These are phyloP conservation scores for Amanita pallidorosea DNA, from an alignment of 768 basidiomycete species.

Conservation along the genomic window DNA sequence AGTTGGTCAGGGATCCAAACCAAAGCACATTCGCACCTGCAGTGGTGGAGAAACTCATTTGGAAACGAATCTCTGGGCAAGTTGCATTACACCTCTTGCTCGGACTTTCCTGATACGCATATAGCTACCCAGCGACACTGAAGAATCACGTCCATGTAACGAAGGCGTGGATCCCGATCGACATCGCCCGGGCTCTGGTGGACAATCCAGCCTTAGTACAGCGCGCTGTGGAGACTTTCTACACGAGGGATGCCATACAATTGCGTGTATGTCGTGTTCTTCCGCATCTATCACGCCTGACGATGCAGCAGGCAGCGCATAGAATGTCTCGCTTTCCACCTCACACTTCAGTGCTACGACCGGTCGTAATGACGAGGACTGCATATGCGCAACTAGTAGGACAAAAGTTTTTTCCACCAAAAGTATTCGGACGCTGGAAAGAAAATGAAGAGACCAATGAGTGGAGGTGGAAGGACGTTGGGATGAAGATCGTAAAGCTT, in stretches of 20 bases:
- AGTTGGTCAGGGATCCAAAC: conserved; percentile 42
- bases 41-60: conserved; percentile 54
- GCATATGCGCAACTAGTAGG: conserved; percentile 90
- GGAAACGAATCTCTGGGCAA: conserved; percentile 60
- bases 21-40: conserved; percentile 49
- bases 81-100: conserved; percentile 6
- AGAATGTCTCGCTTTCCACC: conserved; percentile 89
- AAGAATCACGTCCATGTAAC: conserved; percentile 65
- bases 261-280: conserved; percentile 51
- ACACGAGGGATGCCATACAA: conserved; percentile 88
- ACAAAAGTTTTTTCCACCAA: conserved; percentile 89
- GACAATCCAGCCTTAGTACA: conserved; percentile 64
- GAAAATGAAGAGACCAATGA: conserved; percentile 55
- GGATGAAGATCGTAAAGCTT: conserved; percentile 78
- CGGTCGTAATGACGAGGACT: conserved; percentile 74
- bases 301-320: conserved; percentile 55
- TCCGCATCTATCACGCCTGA: neutral
- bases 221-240: conserved; percentile 85
- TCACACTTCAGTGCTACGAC: conserved; percentile 42
- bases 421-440: conserved; percentile 69
- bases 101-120: neutral
- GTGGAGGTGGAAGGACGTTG: conserved; percentile 74
- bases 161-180: conserved; percentile 68
- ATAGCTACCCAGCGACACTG: conserved; percentile 62
- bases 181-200: conserved; percentile 66